Percentiles rank a stretch among this genome's conserved stretches.
Conservation (phyloP, 495 filamentous ascomycete species). For the Parathielavia appendiculata region DNA sequence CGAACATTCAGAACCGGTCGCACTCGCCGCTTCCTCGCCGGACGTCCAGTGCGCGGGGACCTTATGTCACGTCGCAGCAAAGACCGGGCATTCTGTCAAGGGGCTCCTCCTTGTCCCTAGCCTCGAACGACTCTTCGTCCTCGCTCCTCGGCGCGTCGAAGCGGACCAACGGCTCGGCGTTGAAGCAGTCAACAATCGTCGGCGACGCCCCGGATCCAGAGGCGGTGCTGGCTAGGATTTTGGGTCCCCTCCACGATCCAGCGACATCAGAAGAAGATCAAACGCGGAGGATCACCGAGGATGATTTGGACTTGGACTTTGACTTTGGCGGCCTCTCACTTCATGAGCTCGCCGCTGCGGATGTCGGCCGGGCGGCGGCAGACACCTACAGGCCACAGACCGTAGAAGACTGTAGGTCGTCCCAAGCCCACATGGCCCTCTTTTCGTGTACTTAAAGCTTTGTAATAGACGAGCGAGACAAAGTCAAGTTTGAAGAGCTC, state of each 20-base stretch:
- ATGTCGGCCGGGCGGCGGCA: slow-evolving; percentile 35
- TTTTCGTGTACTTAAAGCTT: slow-evolving; percentile 29
- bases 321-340: slow-evolving; percentile 75
- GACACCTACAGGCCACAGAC: slow-evolving; percentile 60
- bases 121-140: slow-evolving; percentile 65
- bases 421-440: slow-evolving; percentile 19
- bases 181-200: slow-evolving; percentile 53
- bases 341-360: slow-evolving; percentile 57
- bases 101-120: slow-evolving; percentile 58
- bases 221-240: slow-evolving; percentile 63
- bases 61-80: slow-evolving; percentile 44
- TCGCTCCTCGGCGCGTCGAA: slow-evolving; percentile 60
- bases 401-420: slow-evolving; percentile 65
- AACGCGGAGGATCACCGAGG: slow-evolving; percentile 35
- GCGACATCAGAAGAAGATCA: slow-evolving; percentile 7
- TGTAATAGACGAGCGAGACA: slow-evolving; percentile 68
- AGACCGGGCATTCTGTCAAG: slow-evolving; percentile 59
- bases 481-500: slow-evolving; percentile 84
- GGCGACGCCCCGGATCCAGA: slow-evolving; percentile 63
- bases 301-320: slow-evolving; percentile 51
- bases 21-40: slow-evolving; percentile 62
- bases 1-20: slow-evolving; percentile 51
- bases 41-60: slow-evolving; percentile 53
- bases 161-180: slow-evolving; percentile 58
- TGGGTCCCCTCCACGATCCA: slow-evolving; percentile 47